Evolutionary conservation across 164 flowering plant genomes (phyloP).

Genomic region (Hamamelis virginiana): DNA sequence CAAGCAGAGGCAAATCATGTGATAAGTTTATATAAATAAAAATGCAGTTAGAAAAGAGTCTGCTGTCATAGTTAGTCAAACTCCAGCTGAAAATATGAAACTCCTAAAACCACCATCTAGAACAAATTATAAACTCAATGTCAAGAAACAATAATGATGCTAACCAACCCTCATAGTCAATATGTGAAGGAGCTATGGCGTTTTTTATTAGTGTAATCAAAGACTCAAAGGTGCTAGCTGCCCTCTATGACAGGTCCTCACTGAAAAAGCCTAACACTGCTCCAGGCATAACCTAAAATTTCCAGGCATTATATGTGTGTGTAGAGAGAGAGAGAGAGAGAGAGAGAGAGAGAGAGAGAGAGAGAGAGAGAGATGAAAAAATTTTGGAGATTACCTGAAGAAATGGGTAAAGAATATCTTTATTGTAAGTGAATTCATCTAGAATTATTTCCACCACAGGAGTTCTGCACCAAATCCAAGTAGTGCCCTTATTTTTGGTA

Average conservation of each 20-base stretch:
- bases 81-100: neutral
- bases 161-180: neutral
- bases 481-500: neutral
- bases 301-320: neutral
- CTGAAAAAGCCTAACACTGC: too few relatives aligned
- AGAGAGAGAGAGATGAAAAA: neutral
- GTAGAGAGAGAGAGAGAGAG: neutral
- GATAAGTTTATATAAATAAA: neutral
- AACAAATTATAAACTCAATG: neutral
- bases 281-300: too few relatives aligned
- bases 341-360: neutral
- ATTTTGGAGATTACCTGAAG: constrained; percentile 52
- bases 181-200: neutral
- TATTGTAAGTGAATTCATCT: constrained; percentile 72
- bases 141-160: neutral
- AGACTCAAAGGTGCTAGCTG: too few relatives aligned
- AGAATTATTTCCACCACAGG: constrained; percentile 67
- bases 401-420: constrained; percentile 52
- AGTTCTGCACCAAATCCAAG: constrained; percentile 48
- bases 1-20: neutral
- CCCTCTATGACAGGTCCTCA: too few relatives aligned
- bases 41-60: too few relatives aligned
- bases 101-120: neutral
- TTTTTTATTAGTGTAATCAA: neutral
- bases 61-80: neutral